These are phyloP conservation scores for Farysia itapuensis DNA, from an alignment of 1,284 basidiomycete species.

Conservation along the genomic window DNA sequence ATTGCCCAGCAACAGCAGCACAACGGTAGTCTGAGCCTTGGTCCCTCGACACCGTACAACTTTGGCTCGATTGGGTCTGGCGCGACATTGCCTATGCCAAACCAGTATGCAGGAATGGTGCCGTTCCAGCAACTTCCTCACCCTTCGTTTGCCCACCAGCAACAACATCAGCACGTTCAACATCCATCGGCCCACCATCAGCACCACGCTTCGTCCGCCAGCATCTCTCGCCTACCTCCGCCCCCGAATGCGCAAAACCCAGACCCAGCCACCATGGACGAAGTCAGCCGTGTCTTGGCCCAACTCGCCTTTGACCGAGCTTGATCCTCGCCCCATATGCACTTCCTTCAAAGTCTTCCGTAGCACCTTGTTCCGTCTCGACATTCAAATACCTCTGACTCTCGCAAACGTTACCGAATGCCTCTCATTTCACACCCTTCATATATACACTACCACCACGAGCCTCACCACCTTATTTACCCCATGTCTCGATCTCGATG, in stretches of 20 bases:
- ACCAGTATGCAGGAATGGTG: constrained; percentile 27
- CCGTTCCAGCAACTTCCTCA: constrained; percentile 19
- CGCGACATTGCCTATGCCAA: not conserved
- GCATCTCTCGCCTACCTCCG: constrained; percentile 44
- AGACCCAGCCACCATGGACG: constrained; percentile 49
- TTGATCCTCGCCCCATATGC: no score
- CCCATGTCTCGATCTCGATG: no score
- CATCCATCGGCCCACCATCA: constrained; percentile 12
- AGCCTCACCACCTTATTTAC: no score
- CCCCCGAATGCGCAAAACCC: constrained; percentile 19
- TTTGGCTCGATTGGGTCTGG: constrained; percentile 38
- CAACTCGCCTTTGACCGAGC: constrained; percentile 52
- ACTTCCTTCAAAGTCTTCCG: no score
- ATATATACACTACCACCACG: no score
- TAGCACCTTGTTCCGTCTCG: no score
- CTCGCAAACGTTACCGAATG: no score
- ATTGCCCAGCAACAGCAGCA: constrained; percentile 14
- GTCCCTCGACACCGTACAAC: constrained; percentile 28
- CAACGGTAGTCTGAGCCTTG: constrained; percentile 23
- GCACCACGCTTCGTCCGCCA: constrained; percentile 29
- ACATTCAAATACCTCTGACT: no score
- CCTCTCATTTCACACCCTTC: no score
- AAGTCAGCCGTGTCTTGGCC: constrained; percentile 53
- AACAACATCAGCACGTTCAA: constrained; percentile 10
- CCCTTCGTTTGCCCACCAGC: constrained; percentile 7